Conservation (phyloP, 2,329 filamentous ascomycete species). For the Lasiodiplodia sp. region DNA sequence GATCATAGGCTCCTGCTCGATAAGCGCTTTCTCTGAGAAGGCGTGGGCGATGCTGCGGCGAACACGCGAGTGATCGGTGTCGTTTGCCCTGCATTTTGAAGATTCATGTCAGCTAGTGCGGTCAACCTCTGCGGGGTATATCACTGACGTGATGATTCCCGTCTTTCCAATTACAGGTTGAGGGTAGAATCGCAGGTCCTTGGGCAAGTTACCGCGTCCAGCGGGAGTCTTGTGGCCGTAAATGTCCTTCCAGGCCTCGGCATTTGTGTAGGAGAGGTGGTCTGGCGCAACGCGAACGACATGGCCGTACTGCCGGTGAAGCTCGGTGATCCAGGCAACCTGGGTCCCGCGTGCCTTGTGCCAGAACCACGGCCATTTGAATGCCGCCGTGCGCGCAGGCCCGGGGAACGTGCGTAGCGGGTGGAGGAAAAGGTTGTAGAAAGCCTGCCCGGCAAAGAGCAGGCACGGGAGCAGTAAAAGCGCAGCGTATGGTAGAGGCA, state of each 20-base stretch:
- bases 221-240: conserved; percentile 22
- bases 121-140: not conserved
- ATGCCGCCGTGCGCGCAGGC: not conserved
- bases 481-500: not conserved
- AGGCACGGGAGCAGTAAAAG: not conserved
- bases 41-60: conserved; percentile 49
- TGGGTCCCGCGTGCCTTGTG: not conserved
- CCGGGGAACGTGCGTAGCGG: conserved; percentile 26
- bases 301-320: conserved; percentile 32
- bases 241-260: conserved; percentile 45
- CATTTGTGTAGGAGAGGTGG: conserved; percentile 52
- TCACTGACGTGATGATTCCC: not conserved
- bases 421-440: conserved; percentile 24
- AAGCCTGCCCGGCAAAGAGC: not conserved
- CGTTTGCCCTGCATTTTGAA: conserved; percentile 39
- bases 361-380: not conserved
- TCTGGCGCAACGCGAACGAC: conserved; percentile 51
- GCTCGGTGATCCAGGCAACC: not conserved
- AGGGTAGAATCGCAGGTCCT: conserved; percentile 11
- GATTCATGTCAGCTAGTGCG: not conserved
- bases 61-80: conserved; percentile 50
- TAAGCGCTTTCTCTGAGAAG: conserved; percentile 49
- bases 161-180: not conserved
- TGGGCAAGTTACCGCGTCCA: conserved; percentile 13
- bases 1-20: conserved; percentile 50